Base-by-base conservation (phyloP, 495 filamentous ascomycete species). In the Penicillium salamii region DNA sequence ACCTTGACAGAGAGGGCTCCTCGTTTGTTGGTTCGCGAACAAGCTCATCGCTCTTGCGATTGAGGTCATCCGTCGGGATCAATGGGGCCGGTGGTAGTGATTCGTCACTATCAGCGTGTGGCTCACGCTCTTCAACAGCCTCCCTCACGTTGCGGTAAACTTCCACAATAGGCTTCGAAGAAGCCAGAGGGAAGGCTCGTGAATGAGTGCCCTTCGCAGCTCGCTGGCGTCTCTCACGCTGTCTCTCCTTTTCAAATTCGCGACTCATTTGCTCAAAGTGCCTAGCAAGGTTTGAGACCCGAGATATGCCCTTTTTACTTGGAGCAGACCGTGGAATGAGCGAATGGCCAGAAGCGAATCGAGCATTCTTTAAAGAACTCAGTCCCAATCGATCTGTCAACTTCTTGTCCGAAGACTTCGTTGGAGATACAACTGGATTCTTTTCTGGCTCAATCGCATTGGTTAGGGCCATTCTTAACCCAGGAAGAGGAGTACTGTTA, bases 181-280 rank as follows among this genome's bases (percentile, higher is more conserved):
- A 90, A 12, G 90, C 86, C 48, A 91, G 81, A 13, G 92, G 93
- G 58, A 90, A 91, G 15, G 89, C 90, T 46, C 91, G 82, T 0
- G 88, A 84, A 59, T 89, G 85, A 13, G 84, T 82, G 59, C 84
- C 86, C 56, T 84, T 89, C n/a, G 88, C 87, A 35, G 87, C 87
- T 49, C 89, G 78, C 58, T 91, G 86, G 40, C 84, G 83, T 61
- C 86, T 81, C 59, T 99, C 91, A 48, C 86, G 87, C 40, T 91
- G 79, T 31, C 95, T 78, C 71, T 97, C 92, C 61, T 91, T 95
- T 59, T 99, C 91, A 55, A 98, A 97, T 56, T 99, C 95, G 5
- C 91, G 86, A 49, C 90, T 95, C 28, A 99, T 68, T 61, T 97
- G 91, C 64, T 99, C 95, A 59, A 97, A 97, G 65, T 97, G 95